Base-by-base conservation (phyloP, 1,139 yeast genomes). In the Waltiozyma sp. region DNA sequence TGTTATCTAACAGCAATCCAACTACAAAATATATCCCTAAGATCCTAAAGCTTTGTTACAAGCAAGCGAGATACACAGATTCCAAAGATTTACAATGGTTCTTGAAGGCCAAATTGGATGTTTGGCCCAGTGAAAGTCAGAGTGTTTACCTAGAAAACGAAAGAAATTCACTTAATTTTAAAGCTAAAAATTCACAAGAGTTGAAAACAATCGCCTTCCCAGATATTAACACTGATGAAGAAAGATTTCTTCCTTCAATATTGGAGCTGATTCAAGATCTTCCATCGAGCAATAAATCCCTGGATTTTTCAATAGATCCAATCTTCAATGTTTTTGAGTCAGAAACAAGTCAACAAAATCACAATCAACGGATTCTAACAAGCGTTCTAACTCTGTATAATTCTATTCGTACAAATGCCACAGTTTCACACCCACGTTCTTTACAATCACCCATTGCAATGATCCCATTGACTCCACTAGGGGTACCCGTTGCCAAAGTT, bases 51-150 rank as follows among this genome's bases (percentile, higher is more conserved):
- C 49, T 1, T 40, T 50, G 1, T 38, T 53, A 14, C 31, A 38
- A 26, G 38, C 53, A 18, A 49, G 50, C 41, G 51, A 53, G 34
- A 40, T 50, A 1, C 43, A 45, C n/a, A 55, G 49, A 4, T 38
- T 40, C 23, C 26, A 47, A 47, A 16, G 40, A 21, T 4, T 44
- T 53, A 6, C 31, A 53, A 11, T 48, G 42, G 35, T 53, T 53
- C 34, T 43, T 53, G 8, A 47, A 47, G 33, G 50, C 48, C 3
- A 42, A 48, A 13, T 42, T 52, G 19, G 43, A 45, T 3, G 36
- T 39, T 13, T 53, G 58, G 58, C 58, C 56, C 1, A n/a, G 35
- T 28, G 54, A 52, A 26, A 41, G 43, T 13, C 36, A 47, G 2
- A 18, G 46, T 6, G 44, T 39, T 1, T 38, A 45, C 7, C 24